Percentiles rank a stretch among this genome's conserved stretches.
These are phyloP conservation scores for Debaryomycetaceae sp. DNA, from an alignment of 1,139 yeast genomes.

Conservation along the genomic window DNA sequence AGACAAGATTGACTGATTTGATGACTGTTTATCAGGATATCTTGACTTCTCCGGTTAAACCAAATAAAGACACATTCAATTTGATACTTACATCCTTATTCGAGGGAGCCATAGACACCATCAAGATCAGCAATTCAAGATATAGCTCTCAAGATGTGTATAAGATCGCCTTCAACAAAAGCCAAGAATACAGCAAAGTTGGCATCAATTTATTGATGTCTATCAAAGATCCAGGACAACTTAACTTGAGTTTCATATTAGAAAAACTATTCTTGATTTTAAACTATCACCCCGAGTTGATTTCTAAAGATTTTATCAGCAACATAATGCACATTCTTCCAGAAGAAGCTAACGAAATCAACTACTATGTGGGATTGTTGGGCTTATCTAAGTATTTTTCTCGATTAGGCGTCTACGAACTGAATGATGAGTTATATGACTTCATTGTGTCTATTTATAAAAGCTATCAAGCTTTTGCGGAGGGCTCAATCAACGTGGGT, in stretches of 20 bases:
- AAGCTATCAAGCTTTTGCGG: slow-evolving; percentile 13
- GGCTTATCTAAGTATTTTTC: slow-evolving; percentile 22
- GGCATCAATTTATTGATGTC: slow-evolving; percentile 57
- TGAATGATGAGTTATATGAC: slow-evolving; percentile 19
- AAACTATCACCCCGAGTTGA: slow-evolving; percentile 25
- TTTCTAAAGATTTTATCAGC: slow-evolving; percentile 18
- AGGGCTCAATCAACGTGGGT: background rate
- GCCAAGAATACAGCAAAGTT: slow-evolving; percentile 62
- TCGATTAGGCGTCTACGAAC: slow-evolving; percentile 13
- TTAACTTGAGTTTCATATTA: slow-evolving; percentile 23
- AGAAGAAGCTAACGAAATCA: background rate
- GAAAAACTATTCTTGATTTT: slow-evolving; percentile 26
- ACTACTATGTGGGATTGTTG: slow-evolving; percentile 16
- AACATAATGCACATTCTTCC: slow-evolving; percentile 10
- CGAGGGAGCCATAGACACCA: slow-evolving; percentile 42
- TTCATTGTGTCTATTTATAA: slow-evolving; percentile 26
- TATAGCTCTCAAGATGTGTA: slow-evolving; percentile 15
- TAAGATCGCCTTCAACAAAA: slow-evolving; percentile 32
- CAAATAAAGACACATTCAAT: slow-evolving; percentile 51
- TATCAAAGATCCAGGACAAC: slow-evolving; percentile 28
- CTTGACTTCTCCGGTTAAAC: slow-evolving; percentile 42
- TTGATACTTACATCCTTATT: slow-evolving; percentile 50
- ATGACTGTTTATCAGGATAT: slow-evolving; percentile 68
- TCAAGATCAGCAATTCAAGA: slow-evolving; percentile 7
- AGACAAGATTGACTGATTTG: slow-evolving; percentile 49